Evolutionary conservation across 345 rosid species (phyloP).

Genomic region (Mangifera indica): DNA sequence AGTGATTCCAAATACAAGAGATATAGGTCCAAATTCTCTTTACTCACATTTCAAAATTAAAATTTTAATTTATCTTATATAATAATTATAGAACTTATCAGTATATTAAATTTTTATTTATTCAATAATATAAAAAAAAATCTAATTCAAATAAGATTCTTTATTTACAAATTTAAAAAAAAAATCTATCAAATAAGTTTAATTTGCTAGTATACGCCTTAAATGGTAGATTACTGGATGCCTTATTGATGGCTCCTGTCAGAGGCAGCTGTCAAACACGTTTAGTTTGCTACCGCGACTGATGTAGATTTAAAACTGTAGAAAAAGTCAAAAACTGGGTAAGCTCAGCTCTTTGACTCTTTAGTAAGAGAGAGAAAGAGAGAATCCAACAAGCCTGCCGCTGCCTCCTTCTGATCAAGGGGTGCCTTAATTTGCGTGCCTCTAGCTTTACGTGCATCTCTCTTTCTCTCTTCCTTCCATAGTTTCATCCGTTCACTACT

Average conservation of each 20-base stretch:
- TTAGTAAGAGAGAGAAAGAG: not conserved
- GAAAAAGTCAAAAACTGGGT: constrained; percentile 12
- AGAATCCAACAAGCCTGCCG: not conserved
- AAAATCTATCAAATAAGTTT: no score
- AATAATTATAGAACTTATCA: no score
- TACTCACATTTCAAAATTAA: no score
- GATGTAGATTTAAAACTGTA: not conserved
- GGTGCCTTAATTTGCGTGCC: constrained; percentile 45
- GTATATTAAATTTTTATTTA: no score
- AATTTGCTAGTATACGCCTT: no score
- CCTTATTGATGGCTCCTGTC: not conserved
- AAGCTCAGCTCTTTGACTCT: constrained; percentile 13
- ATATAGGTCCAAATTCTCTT: no score
- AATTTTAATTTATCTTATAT: no score
- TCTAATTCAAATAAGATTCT: no score
- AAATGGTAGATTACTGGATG: not conserved
- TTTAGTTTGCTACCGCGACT: not conserved
- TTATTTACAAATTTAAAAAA: no score
- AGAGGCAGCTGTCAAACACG: not conserved
- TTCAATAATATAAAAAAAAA: no score
- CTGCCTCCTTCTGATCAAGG: not conserved
- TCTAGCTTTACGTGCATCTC: not conserved
- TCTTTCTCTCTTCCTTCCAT: not conserved
- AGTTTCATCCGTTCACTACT: not conserved
- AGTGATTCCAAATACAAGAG: no score